Base-by-base conservation (phyloP, 129 eudicot genomes). In the Flaveria bidentis region DNA sequence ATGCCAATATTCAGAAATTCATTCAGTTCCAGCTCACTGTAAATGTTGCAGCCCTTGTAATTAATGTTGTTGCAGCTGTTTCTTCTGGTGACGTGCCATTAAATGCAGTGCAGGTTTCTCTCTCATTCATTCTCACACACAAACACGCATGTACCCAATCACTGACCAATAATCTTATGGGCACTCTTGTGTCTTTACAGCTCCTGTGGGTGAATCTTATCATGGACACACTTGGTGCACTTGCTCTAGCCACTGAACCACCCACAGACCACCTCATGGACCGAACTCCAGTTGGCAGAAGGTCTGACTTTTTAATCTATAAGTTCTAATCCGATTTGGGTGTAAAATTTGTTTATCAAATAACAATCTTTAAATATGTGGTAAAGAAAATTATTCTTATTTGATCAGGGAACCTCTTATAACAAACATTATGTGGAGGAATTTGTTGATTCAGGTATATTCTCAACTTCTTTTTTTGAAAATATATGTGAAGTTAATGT, bases 191-290 rank as follows among this genome's bases (percentile, higher is more conserved):
- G 69, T 64, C 17, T 63, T 61, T 76, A 25, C 90, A 93, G 98
- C 98, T 93, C 22, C 96, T 93, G 44, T 93, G 98, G 98, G 98
- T 93, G 26, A 93, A 93, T 79, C 97, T 93, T 58, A 93, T 93
- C 36, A 93, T 93, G 98, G 98, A 93, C 83, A 93, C 98, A 6
- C 96, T 93, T 30, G 98, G 98, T 63, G 98, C 98, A 46, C 97
- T 93, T 80, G 98, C 98, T 23, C 83, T 93, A 46, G 98, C 98
- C 74, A 93, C 98, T 14, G 98, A 93, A 81, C 97, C 97, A 68
- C 98, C 98, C 20, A 93, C 98, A 2, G 97, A 93, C 81, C 96
- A 93, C 79, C 97, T 93, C 58, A 93, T 93, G 98, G 75, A 74
- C 14, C 86, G 98, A 66, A 71, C 87, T 44, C 98, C 98, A 5